Evolutionary conservation across 2,329 filamentous ascomycete species (phyloP), one percentile per base, ranked within the genome.

Genomic region (Dactylonectria estremocensis): DNA sequence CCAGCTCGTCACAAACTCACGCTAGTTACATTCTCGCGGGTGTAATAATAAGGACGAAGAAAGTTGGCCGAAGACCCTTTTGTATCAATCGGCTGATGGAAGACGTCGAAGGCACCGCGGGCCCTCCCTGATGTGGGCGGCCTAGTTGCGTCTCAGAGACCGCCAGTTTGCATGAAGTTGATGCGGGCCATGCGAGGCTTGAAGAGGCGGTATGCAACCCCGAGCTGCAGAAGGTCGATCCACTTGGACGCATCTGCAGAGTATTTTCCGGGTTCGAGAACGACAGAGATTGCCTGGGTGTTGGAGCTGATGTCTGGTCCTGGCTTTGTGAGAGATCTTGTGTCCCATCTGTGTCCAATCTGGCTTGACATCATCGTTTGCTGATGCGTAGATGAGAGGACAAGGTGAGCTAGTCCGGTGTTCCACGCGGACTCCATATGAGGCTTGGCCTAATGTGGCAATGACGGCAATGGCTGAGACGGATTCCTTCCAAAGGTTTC

Each of bases 131-230:
- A 62, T 9, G n/a, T n/a, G 49, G 49, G 59, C 24, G 59, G 24
- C 18, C 56, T 22, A 31, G 48, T n/a, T 18, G 49, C 18, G 18
- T 24, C 55, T 4, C 37, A 28, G 14, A 11, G 33, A 13, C 48
- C 20, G 20, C 22, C 43, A 31, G 48, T 53, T 58, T 72, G 66
- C 67, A 70, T 72, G 45, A 58, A 45, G 20, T 37, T 72, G 62
- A 60, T 24, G 64, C 53, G 49, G 43, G 31, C 35, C 45, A 60
- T 24, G 64, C 53, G 37, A 67, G 33, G 31, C 24, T 45, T 37
- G 45, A 62, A 72, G 66, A 66, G 59, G 72, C 72, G 72, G 66
- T 74, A 69, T 71, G 66, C 64, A 69, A 57, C 49, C 64, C 53
- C 64, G 60, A 68, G 72, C 56, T 24, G 52, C 57, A 58, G 56